Evolutionary conservation across 169 alveolate species (phyloP).

Genomic region (Plasmodium relictum): DNA sequence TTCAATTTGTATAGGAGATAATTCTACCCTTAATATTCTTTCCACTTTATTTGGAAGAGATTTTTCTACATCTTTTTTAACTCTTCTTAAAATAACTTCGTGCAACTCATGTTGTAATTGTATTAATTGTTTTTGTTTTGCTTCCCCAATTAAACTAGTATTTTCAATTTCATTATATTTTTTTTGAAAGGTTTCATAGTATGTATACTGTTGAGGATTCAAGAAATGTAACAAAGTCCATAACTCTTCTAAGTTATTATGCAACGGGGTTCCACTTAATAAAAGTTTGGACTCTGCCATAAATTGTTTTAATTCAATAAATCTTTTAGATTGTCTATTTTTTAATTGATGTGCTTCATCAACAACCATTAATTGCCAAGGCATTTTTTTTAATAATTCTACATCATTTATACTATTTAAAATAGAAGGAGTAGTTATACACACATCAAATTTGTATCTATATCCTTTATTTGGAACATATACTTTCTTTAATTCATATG

Average conservation of each 20-base stretch:
- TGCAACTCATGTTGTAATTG: slow-evolving; percentile 91
- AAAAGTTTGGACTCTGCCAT: slow-evolving; percentile 91
- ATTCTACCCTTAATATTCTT: slow-evolving; percentile 92
- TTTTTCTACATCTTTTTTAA: slow-evolving; percentile 93
- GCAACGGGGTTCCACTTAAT: slow-evolving; percentile 97
- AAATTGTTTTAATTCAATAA: slow-evolving; percentile 90
- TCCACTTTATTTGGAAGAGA: slow-evolving; percentile 93
- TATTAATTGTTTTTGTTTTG: slow-evolving; percentile 89
- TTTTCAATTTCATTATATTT: slow-evolving; percentile 91
- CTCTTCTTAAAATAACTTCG: slow-evolving; percentile 91
- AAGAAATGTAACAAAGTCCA: slow-evolving; percentile 97
- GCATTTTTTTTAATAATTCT: slow-evolving; percentile 88
- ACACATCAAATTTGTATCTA: slow-evolving; percentile 89
- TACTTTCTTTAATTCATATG: slow-evolving; percentile 86
- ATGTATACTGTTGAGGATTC: slow-evolving; percentile 92
- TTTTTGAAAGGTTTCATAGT: slow-evolving; percentile 88
- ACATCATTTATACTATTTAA: slow-evolving; percentile 91
- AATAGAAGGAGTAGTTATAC: slow-evolving; percentile 92
- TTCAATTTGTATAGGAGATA: slow-evolving; percentile 92
- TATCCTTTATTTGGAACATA: slow-evolving; percentile 86
- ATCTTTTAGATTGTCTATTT: slow-evolving; percentile 91
- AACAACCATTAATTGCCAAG: slow-evolving; percentile 93
- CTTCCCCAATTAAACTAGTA: slow-evolving; percentile 91
- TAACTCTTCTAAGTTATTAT: slow-evolving; percentile 95
- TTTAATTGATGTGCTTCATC: slow-evolving; percentile 96